Percentiles rank a stretch among this genome's conserved stretches.
Evolutionary conservation across 345 rosid species (phyloP).

Genomic region (Noccaea caerulescens): DNA sequence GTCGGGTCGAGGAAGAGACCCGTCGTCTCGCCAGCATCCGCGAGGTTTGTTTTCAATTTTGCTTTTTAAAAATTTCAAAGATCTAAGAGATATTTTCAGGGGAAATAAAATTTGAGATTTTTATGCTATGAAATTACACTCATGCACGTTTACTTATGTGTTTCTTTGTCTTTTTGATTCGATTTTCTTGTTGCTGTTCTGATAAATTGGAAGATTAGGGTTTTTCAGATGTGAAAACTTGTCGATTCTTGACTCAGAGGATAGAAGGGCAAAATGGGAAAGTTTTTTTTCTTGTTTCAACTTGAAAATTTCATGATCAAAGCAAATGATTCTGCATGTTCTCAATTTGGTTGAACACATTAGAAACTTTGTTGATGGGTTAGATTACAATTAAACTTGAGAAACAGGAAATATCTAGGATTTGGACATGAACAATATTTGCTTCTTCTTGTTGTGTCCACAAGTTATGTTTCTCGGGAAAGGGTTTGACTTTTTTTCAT

Average conservation of each 20-base stretch:
- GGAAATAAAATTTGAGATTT: not conserved
- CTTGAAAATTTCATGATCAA: not conserved
- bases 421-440: not conserved
- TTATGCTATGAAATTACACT: not conserved
- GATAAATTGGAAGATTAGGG: slow-evolving; percentile 18
- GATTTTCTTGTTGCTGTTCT: not conserved
- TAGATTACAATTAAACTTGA: not conserved
- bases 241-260: slow-evolving; percentile 23
- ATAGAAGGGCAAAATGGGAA: not conserved
- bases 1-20: slow-evolving; percentile 85
- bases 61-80: not conserved
- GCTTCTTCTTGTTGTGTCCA: slow-evolving; percentile 9
- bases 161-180: not conserved
- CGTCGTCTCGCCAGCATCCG: slow-evolving; percentile 84
- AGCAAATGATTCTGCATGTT: slow-evolving; percentile 29
- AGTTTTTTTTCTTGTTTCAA: not conserved
- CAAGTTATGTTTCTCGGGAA: not conserved
- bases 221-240: slow-evolving; percentile 25
- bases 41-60: slow-evolving; percentile 52
- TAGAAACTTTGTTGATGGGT: not conserved
- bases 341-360: not conserved
- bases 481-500: not conserved
- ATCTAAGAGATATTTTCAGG: slow-evolving; percentile 15
- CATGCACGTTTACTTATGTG: slow-evolving; percentile 13
- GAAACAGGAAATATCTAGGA: not conserved